Percentiles rank a stretch among this genome's conserved stretches.
Conservation (phyloP, 192 early-diverging fungal genomes). For the Coemansia sp. region DNA sequence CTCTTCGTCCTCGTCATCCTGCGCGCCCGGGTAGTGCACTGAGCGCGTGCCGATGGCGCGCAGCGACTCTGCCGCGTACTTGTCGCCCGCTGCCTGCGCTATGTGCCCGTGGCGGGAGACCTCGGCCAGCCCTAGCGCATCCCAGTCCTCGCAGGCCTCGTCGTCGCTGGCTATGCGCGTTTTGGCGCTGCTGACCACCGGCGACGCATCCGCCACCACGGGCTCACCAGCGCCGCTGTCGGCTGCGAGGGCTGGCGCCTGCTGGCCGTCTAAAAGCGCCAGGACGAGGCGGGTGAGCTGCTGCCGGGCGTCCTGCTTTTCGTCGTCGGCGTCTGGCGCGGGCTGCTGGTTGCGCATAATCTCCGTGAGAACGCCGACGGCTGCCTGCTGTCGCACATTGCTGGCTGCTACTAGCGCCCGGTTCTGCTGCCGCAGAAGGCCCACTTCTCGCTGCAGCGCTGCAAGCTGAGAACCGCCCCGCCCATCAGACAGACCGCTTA, state of each 20-base stretch:
- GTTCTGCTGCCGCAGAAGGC: conserved; percentile 29
- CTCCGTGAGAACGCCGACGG: conserved; percentile 21
- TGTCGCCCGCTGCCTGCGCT: conserved; percentile 12
- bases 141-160: conserved; percentile 25
- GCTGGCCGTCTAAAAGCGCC: conserved; percentile 17
- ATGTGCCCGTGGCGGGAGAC: conserved; percentile 19
- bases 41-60: conserved; percentile 28
- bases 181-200: neutral
- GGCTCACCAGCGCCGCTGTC: neutral
- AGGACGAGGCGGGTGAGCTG: conserved; percentile 35
- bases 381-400: conserved; percentile 25
- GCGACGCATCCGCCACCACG: neutral
- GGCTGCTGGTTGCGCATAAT: conserved; percentile 1
- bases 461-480: conserved; percentile 3
- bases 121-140: conserved; percentile 25
- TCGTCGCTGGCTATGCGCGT: neutral
- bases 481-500: neutral
- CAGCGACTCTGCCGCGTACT: conserved; percentile 35
- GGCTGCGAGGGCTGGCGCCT: neutral
- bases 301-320: neutral
- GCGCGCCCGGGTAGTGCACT: neutral
- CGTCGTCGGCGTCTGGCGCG: neutral
- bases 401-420: conserved; percentile 14
- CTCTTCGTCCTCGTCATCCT: neutral
- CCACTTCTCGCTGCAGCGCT: conserved; percentile 28